These are phyloP conservation scores for Noccaea caerulescens DNA, from an alignment of 345 rosid species.

Conservation along the genomic window DNA sequence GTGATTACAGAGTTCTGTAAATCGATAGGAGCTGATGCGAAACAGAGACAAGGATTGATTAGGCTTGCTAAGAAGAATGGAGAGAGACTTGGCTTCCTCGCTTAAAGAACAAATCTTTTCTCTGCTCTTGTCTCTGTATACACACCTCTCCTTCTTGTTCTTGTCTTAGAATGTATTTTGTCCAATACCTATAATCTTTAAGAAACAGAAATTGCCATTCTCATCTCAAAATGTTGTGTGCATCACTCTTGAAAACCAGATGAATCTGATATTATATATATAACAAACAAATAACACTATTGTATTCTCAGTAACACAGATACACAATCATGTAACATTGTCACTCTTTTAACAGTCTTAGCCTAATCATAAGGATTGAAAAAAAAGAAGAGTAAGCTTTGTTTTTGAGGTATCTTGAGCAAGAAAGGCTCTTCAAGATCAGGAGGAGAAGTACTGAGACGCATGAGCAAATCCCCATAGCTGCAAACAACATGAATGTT, in stretches of 20 bases:
- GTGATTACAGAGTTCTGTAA: conserved; percentile 95
- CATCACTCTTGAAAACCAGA: conserved; percentile 9
- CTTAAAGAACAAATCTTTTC: conserved; percentile 41
- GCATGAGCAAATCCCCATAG: conserved; percentile 83
- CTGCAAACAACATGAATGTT: conserved; percentile 51
- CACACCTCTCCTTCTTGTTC: conserved; percentile 13
- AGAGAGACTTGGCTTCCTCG: conserved; percentile 92
- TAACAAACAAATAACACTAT: conserved; percentile 12
- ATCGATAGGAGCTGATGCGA: conserved; percentile 94
- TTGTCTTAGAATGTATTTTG: conserved; percentile 39
- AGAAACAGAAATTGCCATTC: conserved; percentile 14
- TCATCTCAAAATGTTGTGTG: conserved; percentile 11
- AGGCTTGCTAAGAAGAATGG: conserved; percentile 98
- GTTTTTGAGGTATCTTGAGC: not conserved
- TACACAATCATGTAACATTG: conserved; percentile 12
- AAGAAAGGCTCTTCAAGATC: conserved; percentile 5
- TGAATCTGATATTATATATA: conserved; percentile 5
- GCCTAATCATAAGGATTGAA: conserved; percentile 1
- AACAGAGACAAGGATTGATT: conserved; percentile 95
- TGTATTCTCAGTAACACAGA: conserved; percentile 6
- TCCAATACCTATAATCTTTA: conserved; percentile 19
- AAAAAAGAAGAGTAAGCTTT: not conserved
- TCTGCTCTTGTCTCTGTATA: conserved; percentile 19
- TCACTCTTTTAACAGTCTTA: not conserved
- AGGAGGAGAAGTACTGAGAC: conserved; percentile 52